Evolutionary conservation across 495 filamentous ascomycete genomes (phyloP).

Genomic region (Patellaria atrata): DNA sequence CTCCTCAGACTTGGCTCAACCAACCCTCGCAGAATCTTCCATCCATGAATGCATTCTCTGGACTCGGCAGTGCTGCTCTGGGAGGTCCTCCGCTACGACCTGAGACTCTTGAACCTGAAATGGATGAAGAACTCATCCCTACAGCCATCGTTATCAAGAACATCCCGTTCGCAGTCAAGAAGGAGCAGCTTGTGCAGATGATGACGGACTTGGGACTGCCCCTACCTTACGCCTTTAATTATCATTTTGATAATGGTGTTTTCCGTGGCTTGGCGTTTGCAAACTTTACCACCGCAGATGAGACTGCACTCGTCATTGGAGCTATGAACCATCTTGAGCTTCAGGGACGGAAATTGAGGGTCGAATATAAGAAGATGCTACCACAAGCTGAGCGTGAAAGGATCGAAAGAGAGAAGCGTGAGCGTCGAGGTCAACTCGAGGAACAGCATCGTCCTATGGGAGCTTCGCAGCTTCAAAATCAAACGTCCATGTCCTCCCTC

Average conservation of each 20-base stretch:
- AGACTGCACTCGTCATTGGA: constrained; percentile 82
- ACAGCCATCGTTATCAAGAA: constrained; percentile 99
- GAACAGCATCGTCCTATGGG: constrained; percentile 80
- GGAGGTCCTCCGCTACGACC: constrained; percentile 28
- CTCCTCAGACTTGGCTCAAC: constrained; percentile 17
- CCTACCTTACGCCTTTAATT: constrained; percentile 96
- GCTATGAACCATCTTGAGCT: constrained; percentile 88
- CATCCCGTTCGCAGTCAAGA: constrained; percentile 95
- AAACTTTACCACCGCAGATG: constrained; percentile 91
- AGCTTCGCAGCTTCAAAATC: constrained; percentile 52
- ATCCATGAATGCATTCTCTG: constrained; percentile 12
- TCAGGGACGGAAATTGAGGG: constrained; percentile 81
- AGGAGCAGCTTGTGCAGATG: constrained; percentile 78
- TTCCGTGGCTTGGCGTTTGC: constrained; percentile 94
- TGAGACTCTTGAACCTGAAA: constrained; percentile 37
- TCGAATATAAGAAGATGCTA: constrained; percentile 99
- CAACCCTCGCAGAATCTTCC: constrained; percentile 16
- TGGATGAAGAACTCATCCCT: constrained; percentile 79
- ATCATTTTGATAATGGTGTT: constrained; percentile 97
- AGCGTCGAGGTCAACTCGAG: constrained; percentile 88
- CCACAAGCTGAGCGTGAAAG: constrained; percentile 85
- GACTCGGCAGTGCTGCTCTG: constrained; percentile 15
- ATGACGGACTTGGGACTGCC: constrained; percentile 89
- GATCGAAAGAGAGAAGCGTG: constrained; percentile 93
- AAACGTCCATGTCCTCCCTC: constrained; percentile 72